A percentile compares a stretch with the other conserved stretches of the same genome.
phyloP scores from a whole-genome alignment of 2,329 filamentous ascomycete species.

The Fusarium ramigenum region DNA sequence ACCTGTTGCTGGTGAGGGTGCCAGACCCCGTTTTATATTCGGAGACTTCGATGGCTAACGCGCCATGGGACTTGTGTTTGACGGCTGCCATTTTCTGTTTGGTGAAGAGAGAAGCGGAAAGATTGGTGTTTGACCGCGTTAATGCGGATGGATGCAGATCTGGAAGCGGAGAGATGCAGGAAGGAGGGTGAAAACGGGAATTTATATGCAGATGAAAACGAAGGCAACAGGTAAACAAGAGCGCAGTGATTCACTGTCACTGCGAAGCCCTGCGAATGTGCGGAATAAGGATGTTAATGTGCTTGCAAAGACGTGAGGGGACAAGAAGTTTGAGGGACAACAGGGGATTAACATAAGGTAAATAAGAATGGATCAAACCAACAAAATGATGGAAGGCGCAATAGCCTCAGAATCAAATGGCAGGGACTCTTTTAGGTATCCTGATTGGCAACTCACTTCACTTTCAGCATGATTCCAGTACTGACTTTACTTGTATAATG shows the following conservation, averaged over 20 bases:
- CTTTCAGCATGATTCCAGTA: not conserved
- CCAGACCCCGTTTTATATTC: conserved; percentile 29
- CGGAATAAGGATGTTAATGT: not conserved
- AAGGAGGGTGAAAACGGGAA: not conserved
- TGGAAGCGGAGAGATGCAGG: not conserved
- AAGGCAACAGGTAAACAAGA: not conserved
- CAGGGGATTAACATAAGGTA: too few species aligned
- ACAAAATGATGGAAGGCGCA: not conserved
- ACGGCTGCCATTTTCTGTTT: not conserved
- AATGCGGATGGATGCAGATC: not conserved
- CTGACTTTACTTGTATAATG: not conserved
- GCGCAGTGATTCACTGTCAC: not conserved
- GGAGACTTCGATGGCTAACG: not conserved
- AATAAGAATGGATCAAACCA: not conserved
- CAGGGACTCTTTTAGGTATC: not conserved
- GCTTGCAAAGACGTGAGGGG: not conserved
- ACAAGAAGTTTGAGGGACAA: not conserved
- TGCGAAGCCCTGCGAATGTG: not conserved
- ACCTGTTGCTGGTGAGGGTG: conserved; percentile 18
- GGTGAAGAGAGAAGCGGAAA: not conserved
- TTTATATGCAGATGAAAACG: not conserved
- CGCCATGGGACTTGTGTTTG: not conserved
- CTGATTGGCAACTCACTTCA: not conserved
- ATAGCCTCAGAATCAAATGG: not conserved
- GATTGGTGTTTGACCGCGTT: not conserved